A percentile compares a stretch with the other conserved stretches of the same genome.
Evolutionary conservation across 2,329 filamentous ascomycete genomes (phyloP).

Genomic region (Stemphylium beticola): DNA sequence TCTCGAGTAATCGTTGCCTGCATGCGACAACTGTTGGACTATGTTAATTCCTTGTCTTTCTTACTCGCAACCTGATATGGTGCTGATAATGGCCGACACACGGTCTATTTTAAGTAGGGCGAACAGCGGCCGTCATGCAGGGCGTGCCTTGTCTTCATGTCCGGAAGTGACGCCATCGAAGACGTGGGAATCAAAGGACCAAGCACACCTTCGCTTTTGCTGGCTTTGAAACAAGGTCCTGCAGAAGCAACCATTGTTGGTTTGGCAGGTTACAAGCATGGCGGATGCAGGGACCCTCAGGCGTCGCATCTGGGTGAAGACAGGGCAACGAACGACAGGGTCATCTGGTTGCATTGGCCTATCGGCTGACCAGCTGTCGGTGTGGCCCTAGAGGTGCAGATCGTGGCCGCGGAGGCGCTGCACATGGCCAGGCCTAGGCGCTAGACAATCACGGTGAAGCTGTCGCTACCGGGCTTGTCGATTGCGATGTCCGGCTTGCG

Average conservation of each 20-base stretch:
- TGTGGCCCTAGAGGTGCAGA: constrained; percentile 35
- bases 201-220: constrained; percentile 27
- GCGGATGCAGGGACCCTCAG: constrained; percentile 43
- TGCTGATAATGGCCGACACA: constrained; percentile 3
- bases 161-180: constrained; percentile 26
- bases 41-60: constrained; percentile 1
- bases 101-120: constrained; percentile 22
- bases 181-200: constrained; percentile 35
- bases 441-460: too few species aligned
- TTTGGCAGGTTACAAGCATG: constrained; percentile 30
- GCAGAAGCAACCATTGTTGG: constrained; percentile 19
- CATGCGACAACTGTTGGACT: too few species aligned
- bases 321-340: constrained; percentile 36
- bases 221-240: constrained; percentile 35
- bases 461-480: not conserved
- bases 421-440: constrained; percentile 12
- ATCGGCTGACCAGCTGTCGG: constrained; percentile 38
- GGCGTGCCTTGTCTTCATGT: constrained; percentile 15
- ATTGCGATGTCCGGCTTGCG: constrained; percentile 4
- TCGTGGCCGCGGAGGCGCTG: constrained; percentile 36
- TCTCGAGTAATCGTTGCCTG: too few species aligned
- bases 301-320: constrained; percentile 24
- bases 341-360: constrained; percentile 43
- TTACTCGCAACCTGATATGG: constrained; percentile 1
- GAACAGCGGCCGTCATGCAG: constrained; percentile 18